Base-by-base conservation (phyloP, 345 rosid genomes). In the Camelina hispida region DNA sequence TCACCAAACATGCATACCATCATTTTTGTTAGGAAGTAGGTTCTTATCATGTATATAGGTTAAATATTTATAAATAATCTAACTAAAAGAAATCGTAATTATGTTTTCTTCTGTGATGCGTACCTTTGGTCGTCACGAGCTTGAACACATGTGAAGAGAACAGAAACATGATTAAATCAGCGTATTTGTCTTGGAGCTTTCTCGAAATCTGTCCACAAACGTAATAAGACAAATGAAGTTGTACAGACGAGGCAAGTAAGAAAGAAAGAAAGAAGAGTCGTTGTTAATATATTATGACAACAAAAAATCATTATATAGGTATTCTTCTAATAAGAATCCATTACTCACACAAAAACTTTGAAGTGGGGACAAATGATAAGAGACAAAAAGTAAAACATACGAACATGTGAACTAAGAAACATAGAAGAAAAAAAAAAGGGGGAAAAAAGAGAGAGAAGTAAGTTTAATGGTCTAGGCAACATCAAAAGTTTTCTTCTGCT, bases 361-460 rank as follows among this genome's bases (percentile, higher is more conserved):
- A 63, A 77, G 66, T 77, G 67, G 67, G 80, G 80, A 71, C 79
- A 76, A 13, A 76, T 62, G 58, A 62, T 16, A 77, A 67, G 55
- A 70, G 76, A 69, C 80, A 56, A 54, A 62, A 76, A 54, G 43
- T 22, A 18, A 55, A 70, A 63, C 51, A 56, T 40, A 64, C n/a
- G 47, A 46, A 70, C 66, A 55, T 71, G 67, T 70, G 71, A 77
- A 62, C 61, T 66, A 14, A 53, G 47, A 47, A 35, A 25, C 46
- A 34, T 0, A 48, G 20, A 11, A 15, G 2, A 1, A 9, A 50
- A 40, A 40, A 4, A 14, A 52, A 13, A 4, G 12, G 0, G n/a
- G n/a, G n/a, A 1, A 18, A n/a, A 42, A 65, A 4, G 44, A 28
- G 40, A 58, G 66, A 59, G 38, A 18, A 9, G 78, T 51, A 59